phyloP scores from a whole-genome alignment of 2,329 filamentous ascomycete genomes.

The Fusarium fracticaudum region DNA sequence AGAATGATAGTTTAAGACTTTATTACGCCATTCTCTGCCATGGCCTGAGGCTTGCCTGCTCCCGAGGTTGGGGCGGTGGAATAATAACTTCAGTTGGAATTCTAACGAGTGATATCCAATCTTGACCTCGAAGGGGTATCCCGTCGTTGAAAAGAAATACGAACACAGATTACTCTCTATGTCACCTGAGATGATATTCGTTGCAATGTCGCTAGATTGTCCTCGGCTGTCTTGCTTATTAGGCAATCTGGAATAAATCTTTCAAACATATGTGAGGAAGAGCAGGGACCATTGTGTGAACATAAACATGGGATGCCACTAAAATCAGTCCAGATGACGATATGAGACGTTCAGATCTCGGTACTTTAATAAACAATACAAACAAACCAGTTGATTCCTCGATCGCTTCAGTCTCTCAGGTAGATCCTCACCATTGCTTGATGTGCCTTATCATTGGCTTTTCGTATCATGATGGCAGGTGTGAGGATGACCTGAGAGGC shows the following conservation, averaged over 20 bases:
- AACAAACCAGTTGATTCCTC: neutral
- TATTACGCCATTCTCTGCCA: neutral
- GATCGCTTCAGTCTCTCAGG: neutral
- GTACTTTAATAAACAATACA: neutral
- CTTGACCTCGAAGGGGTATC: constrained; percentile 4
- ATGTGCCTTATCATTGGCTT: neutral
- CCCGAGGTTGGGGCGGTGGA: neutral
- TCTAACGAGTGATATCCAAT: neutral
- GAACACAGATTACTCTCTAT: neutral
- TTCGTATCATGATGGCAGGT: constrained; percentile 14
- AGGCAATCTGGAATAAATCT: neutral
- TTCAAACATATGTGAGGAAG: constrained; percentile 1
- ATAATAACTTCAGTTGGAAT: neutral
- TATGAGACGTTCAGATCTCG: neutral
- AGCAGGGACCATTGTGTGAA: constrained; percentile 13
- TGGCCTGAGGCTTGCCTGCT: neutral
- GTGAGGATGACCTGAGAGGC: constrained; percentile 6
- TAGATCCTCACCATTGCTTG: neutral
- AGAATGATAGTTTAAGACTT: neutral
- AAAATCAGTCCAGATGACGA: constrained; percentile 1
- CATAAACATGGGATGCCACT: neutral
- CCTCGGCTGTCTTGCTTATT: constrained; percentile 10
- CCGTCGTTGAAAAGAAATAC: neutral
- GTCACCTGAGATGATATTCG: neutral
- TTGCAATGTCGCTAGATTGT: constrained; percentile 17